Evolutionary conservation across 2,329 filamentous ascomycete species (phyloP).

Genomic region (Pseudogymnoascus sp.): DNA sequence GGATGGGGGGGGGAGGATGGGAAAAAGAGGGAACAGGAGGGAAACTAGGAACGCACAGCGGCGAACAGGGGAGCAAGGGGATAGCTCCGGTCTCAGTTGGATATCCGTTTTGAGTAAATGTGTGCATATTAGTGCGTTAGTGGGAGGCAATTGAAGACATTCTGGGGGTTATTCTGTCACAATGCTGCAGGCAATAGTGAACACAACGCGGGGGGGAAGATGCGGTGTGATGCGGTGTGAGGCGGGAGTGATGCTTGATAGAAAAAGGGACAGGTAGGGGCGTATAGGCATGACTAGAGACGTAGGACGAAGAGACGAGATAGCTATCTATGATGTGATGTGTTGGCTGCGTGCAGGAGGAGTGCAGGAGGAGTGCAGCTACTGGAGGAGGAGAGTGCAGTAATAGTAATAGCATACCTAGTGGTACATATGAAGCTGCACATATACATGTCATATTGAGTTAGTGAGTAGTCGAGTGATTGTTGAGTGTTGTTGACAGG

Average conservation of each 20-base stretch:
- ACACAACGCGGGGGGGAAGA: neutral
- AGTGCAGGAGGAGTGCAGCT: neutral
- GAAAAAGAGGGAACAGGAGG: neutral
- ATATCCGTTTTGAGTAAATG: neutral
- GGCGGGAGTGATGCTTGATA: neutral
- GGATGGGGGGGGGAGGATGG: neutral
- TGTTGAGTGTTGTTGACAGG: no score
- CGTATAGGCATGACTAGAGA: neutral
- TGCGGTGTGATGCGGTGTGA: conserved; percentile 1
- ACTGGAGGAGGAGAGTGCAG: neutral
- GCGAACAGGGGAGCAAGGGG: neutral
- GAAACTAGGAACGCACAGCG: neutral
- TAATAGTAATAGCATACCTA: neutral
- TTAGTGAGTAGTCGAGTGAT: neutral
- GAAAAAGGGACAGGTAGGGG: neutral
- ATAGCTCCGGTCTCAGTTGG: neutral
- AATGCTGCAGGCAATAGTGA: neutral
- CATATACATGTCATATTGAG: neutral
- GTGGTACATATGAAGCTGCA: neutral
- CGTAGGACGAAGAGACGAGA: neutral
- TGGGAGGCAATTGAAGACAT: neutral
- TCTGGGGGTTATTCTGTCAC: neutral
- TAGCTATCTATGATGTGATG: neutral
- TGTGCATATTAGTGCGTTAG: neutral
- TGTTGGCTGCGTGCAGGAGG: neutral